Evolutionary conservation across 129 eudicot genomes (phyloP), one percentile per base, ranked within the genome.

Genomic region (Flaveria robusta): DNA sequence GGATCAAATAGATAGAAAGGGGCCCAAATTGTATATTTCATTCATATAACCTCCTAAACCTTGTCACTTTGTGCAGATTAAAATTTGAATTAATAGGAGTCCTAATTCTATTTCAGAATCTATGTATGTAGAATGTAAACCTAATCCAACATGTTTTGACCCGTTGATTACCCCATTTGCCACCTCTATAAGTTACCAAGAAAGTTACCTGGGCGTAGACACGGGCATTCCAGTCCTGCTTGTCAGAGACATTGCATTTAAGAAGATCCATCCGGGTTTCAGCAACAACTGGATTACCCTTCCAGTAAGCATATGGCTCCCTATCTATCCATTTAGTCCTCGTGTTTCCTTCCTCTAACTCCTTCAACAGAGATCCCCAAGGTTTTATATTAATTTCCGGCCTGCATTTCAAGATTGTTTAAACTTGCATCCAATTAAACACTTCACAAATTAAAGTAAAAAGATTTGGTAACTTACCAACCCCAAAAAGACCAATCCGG

Each of bases 401-500:
- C 86, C 86, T 82, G 66, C 34, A 72, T 79, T 70, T 37, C 42
- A 9, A 71, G 63, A 22, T 23, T 41, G 12, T 29, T 42, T 43
- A 55, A 45, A 56, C 14, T 76, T 49, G 73, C 51, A 65, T 76
- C 42, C 19, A 14, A 76, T 64, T 66, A 19, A 47, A 64, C 27
- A 37, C 16, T 55, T 34, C 13, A 14, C n/a, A 1, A 71, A 46
- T 3, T 6, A 78, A 70, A 62, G 10, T 3, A 23, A 3, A 31
- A 43, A 24, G 18, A 37, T 18, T 55, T 43, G 41, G 27, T 26
- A 50, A 54, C 84, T 49, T 85, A 88, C 93, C 93, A 88, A 5
- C 92, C 92, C 89, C 92, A 88, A 43, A 85, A 88, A 11, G 92
- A 88, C 92, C 91, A 87, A 74, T 85, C 89, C 1, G 89, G 92